Percentiles rank a stretch among this genome's conserved stretches.
Conservation (phyloP, 1,284 basidiomycete species). For the Ceratobasidium papillatum region DNA sequence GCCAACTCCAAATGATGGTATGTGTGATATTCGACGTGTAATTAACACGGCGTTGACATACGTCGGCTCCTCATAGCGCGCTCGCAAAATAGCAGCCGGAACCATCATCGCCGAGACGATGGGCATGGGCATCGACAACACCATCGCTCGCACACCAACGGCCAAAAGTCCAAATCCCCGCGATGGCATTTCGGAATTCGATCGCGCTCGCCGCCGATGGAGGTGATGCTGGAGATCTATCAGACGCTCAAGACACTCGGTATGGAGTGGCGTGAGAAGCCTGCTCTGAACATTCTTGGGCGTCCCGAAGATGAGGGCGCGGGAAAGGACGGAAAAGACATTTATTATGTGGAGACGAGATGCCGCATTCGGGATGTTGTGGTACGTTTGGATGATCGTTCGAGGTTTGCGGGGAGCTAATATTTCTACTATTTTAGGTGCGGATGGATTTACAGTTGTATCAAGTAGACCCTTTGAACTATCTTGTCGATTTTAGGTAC, state of each 20-base stretch:
- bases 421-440: constrained; percentile 60
- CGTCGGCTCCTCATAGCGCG: constrained; percentile 67
- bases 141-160: constrained; percentile 42
- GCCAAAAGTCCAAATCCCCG: constrained; percentile 56
- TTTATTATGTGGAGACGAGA: constrained; percentile 96
- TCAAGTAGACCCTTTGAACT: constrained; percentile 94
- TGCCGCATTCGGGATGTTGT: constrained; percentile 90
- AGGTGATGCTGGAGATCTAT: constrained; percentile 99
- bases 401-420: not conserved
- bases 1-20: constrained; percentile 69
- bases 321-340: constrained; percentile 61
- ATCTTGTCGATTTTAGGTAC: constrained; percentile 98
- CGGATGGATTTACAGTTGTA: constrained; percentile 98
- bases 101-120: constrained; percentile 45
- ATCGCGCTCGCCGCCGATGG: constrained; percentile 95
- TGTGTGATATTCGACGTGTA: constrained; percentile 51
- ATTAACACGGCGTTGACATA: constrained; percentile 53
- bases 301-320: constrained; percentile 55
- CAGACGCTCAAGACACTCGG: constrained; percentile 89
- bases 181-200: constrained; percentile 99
- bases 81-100: constrained; percentile 46
- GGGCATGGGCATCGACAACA: constrained; percentile 43
- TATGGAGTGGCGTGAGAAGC: constrained; percentile 96
- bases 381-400: constrained; percentile 59
- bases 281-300: constrained; percentile 47